phyloP scores from a whole-genome alignment of 176 grass and related monocot genomes.

The Thinopyrum elongatum region DNA sequence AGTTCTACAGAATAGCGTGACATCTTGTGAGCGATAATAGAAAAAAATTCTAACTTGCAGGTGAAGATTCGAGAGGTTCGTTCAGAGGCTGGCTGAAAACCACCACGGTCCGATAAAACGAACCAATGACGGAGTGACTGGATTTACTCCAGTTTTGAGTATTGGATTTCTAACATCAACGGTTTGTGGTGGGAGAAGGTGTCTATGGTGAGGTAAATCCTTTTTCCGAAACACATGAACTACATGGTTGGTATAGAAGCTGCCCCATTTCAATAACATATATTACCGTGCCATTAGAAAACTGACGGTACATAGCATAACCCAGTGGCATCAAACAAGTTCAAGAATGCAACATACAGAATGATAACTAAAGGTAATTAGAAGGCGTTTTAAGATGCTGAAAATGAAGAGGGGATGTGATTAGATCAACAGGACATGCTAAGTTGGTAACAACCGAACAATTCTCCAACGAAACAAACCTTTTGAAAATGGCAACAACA shows the following conservation, averaged over 20 bases:
- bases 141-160: neutral
- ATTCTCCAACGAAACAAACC: conserved; percentile 38
- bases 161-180: neutral
- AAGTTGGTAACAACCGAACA: neutral
- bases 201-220: neutral
- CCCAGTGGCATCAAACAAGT: neutral
- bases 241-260: neutral
- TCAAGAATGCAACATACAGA: neutral
- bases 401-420: neutral
- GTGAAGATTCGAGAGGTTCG: neutral
- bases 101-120: neutral
- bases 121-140: neutral
- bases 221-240: neutral
- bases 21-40: neutral
- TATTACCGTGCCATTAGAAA: neutral
- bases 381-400: neutral
- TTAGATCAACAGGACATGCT: conserved; percentile 17
- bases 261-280: neutral
- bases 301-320: neutral
- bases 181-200: neutral
- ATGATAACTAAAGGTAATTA: neutral
- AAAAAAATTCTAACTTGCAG: neutral
- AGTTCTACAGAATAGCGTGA: neutral
- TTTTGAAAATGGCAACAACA: conserved; percentile 83
- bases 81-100: neutral